Base-by-base conservation (phyloP, 2,329 filamentous ascomycete genomes). In the Talaromyces sp. region DNA sequence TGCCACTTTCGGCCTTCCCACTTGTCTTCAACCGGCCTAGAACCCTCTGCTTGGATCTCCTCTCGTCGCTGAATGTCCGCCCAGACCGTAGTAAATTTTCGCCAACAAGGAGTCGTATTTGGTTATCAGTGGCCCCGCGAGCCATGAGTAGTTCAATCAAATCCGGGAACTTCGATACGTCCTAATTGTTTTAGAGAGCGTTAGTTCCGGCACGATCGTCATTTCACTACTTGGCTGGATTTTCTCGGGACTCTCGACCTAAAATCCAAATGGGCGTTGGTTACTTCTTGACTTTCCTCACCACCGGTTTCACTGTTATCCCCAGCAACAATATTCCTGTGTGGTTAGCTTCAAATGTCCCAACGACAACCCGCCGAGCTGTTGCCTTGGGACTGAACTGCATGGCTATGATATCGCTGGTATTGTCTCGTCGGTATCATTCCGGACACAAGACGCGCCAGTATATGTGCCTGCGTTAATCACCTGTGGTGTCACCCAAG, bases 1-100 rank as follows among this genome's bases (percentile, higher is more conserved):
- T 60, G 58, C 58, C 58, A 60, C 29, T 45, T 60, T 29, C 58
- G 58, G 38, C 58, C 38, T 60, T 60, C 58, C 58, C 58, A 60
- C 58, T 47, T 25, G 13, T 60, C 58, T 38, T 60, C 58, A 8
- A 60, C 36, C 17, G 40, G 40, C 17, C n/a, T 8, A 7, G 7
- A 43, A 43, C n/a, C 40, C 40, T 43, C 40, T 0, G 40, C 40
- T 43, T 43, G 40, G 7, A 43, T 43, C n/a, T 43, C 40, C 2
- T 10, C 6, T 19, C 40, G n/a, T 43, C 3, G 40, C n/a, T 19
- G 6, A 43, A 43, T 43, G 11, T n/a, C 38, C 38, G 38, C 38
- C 38, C 38, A 43, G 38, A 43, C 38, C 38, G 38, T n/a, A 43
- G 17, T n/a, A 43, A 43, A 19, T 43, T 43, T 8, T 43, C 38